Evolutionary conservation across 192 early-diverging fungal species (phyloP), one percentile per base, ranked within the genome.

Genomic region (Rhizoclosmatium globosum): DNA sequence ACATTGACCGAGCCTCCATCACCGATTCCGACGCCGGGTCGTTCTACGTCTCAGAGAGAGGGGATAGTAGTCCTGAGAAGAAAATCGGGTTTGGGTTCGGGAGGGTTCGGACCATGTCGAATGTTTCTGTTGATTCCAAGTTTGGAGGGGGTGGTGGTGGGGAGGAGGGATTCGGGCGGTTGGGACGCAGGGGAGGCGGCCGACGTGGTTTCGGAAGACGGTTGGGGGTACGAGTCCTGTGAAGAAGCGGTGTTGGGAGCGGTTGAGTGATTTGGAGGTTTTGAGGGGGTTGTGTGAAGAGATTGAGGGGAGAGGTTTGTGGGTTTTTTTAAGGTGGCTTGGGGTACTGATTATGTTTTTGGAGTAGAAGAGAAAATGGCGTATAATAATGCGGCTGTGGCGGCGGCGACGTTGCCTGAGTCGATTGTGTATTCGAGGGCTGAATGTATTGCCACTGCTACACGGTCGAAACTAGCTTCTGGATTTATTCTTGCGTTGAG

Each of bases 321-420:
- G 7, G 53, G 53, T 56, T 62, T 39, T n/a, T 62, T 62, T 23
- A 62, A 62, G 6, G 21, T 62, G 23, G 7, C 1, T 56, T 56
- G 31, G 31, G 31, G 50, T 53, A 53, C 23, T 62, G 15, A 62
- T 62, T 23, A 62, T 21, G n/a, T 62, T 62, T 68, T 41, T 45
- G 39, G 9, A 21, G 17, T 68, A 68, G 65, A 44, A 42, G 65
- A 68, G 43, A 68, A 31, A 21, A 38, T 21, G 21, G 65, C 65
- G 17, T 68, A 68, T 41, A 68, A 68, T 44, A 44, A 68, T 45
- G 65, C 65, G 17, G 15, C 65, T 17, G 43, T 68, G 6, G 65
- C 65, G 6, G 50, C 50, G 50, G 50, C 50, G 6, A 53, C 50
- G 6, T 53, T 53, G 9, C 9, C 61, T 6, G 61, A 64, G 21